These are phyloP conservation scores for Metrosideros polymorpha DNA, from an alignment of 441 rosid genomes.

Conservation along the genomic window DNA sequence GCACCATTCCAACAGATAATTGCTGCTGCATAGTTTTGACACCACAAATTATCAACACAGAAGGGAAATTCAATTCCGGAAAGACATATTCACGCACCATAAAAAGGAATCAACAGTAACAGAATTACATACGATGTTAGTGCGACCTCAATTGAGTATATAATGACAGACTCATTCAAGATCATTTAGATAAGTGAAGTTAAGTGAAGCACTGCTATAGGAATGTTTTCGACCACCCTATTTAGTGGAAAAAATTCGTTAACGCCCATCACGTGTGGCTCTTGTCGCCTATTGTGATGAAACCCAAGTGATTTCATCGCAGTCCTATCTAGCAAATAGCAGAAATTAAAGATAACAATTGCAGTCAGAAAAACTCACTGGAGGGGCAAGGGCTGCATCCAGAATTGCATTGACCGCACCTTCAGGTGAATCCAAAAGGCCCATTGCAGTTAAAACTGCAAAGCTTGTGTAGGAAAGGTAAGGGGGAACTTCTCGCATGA, in stretches of 20 bases:
- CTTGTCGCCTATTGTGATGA: not conserved
- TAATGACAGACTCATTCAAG: not conserved
- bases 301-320: not conserved
- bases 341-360: not conserved
- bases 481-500: conserved; percentile 84
- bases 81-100: not conserved
- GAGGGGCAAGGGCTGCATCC: conserved; percentile 82
- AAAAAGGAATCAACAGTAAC: not conserved
- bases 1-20: not conserved
- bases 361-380: conserved; percentile 32
- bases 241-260: not conserved
- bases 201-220: not conserved
- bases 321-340: not conserved
- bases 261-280: not conserved
- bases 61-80: not conserved
- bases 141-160: not conserved
- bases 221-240: not conserved
- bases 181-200: not conserved
- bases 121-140: not conserved
- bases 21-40: not conserved
- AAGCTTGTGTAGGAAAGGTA: conserved; percentile 38
- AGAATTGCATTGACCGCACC: conserved; percentile 54
- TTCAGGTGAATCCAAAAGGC: conserved; percentile 57
- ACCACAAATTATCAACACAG: not conserved
- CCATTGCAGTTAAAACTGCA: conserved; percentile 26